Evolutionary conservation across 2,329 filamentous ascomycete species (phyloP).

Genomic region (Trichoderma harzianum): DNA sequence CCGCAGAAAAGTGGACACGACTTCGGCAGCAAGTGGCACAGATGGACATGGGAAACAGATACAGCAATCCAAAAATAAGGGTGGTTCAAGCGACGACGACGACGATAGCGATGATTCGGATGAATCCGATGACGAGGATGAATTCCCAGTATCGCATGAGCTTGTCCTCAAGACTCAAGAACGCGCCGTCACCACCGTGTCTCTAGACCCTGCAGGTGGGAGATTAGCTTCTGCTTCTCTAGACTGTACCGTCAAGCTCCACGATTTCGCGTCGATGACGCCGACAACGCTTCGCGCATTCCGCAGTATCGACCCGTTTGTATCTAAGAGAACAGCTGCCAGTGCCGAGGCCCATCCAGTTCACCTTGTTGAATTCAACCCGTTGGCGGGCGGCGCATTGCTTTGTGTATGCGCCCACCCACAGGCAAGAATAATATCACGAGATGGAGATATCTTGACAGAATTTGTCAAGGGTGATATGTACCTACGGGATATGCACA

Average conservation of each 20-base stretch:
- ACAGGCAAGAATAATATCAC: slow-evolving; percentile 82
- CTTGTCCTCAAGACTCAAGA: slow-evolving; percentile 90
- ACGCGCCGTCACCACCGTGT: slow-evolving; percentile 76
- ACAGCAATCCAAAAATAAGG: slow-evolving; percentile 24
- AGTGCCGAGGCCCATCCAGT: slow-evolving; percentile 82
- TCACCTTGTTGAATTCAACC: slow-evolving; percentile 83
- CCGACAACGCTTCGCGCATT: slow-evolving; percentile 92
- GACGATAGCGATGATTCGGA: slow-evolving; percentile 49
- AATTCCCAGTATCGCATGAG: slow-evolving; percentile 90
- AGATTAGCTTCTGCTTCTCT: slow-evolving; percentile 86
- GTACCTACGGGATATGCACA: slow-evolving; percentile 95
- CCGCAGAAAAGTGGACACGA: slow-evolving; percentile 50
- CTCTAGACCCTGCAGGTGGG: slow-evolving; percentile 80
- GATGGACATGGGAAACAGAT: slow-evolving; percentile 19
- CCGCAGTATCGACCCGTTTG: slow-evolving; percentile 83
- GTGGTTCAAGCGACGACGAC: slow-evolving; percentile 40
- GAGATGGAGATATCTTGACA: slow-evolving; percentile 80
- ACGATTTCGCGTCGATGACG: slow-evolving; percentile 95
- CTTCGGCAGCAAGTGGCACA: slow-evolving; percentile 4
- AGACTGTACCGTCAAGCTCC: slow-evolving; percentile 87
- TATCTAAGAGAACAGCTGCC: slow-evolving; percentile 64
- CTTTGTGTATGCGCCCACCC: slow-evolving; percentile 86
- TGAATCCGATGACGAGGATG: slow-evolving; percentile 71
- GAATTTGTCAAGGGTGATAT: slow-evolving; percentile 98
- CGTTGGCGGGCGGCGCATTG: slow-evolving; percentile 72